phyloP scores from a whole-genome alignment of 1,284 basidiomycete species.

The Irpex sp. region DNA sequence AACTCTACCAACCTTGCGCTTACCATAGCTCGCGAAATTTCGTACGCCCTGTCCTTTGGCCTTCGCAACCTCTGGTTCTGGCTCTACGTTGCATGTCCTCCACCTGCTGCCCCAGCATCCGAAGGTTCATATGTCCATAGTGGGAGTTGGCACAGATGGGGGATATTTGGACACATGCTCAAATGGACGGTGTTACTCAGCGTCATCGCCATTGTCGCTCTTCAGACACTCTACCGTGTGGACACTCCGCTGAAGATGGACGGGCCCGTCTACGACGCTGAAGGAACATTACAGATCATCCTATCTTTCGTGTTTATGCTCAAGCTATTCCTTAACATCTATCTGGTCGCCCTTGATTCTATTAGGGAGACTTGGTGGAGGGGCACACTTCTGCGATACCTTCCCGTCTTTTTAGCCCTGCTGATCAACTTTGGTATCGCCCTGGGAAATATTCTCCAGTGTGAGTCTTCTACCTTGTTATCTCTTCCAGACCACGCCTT shows the following conservation, averaged over 20 bases:
- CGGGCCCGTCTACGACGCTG: conserved; percentile 52
- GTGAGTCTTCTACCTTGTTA: conserved; percentile 42
- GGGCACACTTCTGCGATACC: conserved; percentile 45
- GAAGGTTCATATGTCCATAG: conserved; percentile 37
- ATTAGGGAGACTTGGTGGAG: conserved; percentile 34
- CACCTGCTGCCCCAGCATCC: conserved; percentile 35
- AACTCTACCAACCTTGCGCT: conserved; percentile 33
- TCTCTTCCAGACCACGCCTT: neutral
- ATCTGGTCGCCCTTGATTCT: conserved; percentile 31
- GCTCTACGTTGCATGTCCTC: conserved; percentile 57
- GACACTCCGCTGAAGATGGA: conserved; percentile 38
- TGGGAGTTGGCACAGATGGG: conserved; percentile 64
- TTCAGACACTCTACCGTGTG: conserved; percentile 43
- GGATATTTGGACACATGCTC: conserved; percentile 46
- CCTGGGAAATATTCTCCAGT: conserved; percentile 52
- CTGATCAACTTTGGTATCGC: conserved; percentile 49
- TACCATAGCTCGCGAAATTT: conserved; percentile 54
- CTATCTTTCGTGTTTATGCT: conserved; percentile 56
- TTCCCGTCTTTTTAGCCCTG: conserved; percentile 49
- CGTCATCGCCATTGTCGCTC: conserved; percentile 47
- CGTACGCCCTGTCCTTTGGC: conserved; percentile 53
- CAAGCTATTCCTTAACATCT: conserved; percentile 59
- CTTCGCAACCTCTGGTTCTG: conserved; percentile 67
- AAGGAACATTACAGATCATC: conserved; percentile 54
- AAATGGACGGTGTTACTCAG: conserved; percentile 47